Conservation (phyloP, 495 filamentous ascomycete species). For the Halenospora varia region DNA sequence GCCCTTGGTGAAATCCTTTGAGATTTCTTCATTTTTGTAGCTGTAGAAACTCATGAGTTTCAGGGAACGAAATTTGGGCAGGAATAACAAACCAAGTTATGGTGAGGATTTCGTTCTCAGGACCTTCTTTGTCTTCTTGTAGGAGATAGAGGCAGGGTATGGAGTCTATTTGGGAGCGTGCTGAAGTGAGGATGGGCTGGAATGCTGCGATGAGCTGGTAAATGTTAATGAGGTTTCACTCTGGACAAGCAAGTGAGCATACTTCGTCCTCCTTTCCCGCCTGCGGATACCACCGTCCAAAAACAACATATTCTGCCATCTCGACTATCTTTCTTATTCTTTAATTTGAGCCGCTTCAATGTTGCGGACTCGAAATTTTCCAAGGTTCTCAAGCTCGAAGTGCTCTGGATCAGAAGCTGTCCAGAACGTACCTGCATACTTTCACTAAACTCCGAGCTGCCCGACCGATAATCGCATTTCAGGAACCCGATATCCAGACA, state of each 20-base stretch:
- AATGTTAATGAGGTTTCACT: background rate
- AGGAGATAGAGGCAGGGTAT: background rate
- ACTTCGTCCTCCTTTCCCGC: background rate
- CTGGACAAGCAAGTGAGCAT: background rate
- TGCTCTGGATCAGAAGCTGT: no score
- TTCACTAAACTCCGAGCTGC: no score
- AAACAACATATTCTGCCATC: background rate
- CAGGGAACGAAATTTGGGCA: background rate
- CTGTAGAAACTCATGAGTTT: background rate
- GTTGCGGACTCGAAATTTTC: background rate
- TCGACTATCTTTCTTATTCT: background rate
- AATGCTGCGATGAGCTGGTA: background rate
- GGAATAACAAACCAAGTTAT: background rate
- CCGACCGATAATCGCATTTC: background rate
- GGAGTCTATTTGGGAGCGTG: background rate
- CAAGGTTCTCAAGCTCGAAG: background rate
- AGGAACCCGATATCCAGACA: background rate
- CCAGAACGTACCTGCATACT: no score
- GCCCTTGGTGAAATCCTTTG: background rate
- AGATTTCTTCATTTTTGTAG: background rate
- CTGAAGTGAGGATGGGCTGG: background rate
- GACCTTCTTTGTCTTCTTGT: background rate
- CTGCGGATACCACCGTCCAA: background rate
- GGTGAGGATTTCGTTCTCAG: background rate
- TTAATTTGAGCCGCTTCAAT: background rate